These are phyloP conservation scores for Neolentinus lepideus DNA, from an alignment of 1,284 basidiomycete genomes.

Conservation along the genomic window DNA sequence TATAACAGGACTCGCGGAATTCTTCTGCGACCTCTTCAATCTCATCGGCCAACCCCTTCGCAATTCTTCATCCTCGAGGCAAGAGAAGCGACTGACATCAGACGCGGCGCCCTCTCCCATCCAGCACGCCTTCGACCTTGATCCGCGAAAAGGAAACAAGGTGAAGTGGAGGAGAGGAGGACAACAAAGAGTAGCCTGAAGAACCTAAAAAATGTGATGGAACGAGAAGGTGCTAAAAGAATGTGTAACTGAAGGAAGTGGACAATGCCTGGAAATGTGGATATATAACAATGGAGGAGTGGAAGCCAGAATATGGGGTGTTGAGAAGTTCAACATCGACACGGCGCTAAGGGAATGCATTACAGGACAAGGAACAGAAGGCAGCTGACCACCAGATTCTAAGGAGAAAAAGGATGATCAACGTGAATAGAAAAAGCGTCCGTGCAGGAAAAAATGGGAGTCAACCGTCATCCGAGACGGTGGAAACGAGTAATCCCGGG, in stretches of 20 bases:
- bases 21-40: not conserved
- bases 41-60: not conserved
- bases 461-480: slow-evolving; percentile 20
- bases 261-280: slow-evolving; percentile 14
- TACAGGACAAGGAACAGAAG: slow-evolving; percentile 3
- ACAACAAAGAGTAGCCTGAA: slow-evolving; percentile 34
- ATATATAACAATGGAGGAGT: slow-evolving; percentile 11
- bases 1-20: not conserved
- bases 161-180: slow-evolving; percentile 58
- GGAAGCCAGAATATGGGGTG: slow-evolving; percentile 12
- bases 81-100: slow-evolving; percentile 15
- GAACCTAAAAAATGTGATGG: slow-evolving; percentile 12
- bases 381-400: not conserved
- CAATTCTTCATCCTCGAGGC: not conserved
- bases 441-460: slow-evolving; percentile 42
- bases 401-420: slow-evolving; percentile 21
- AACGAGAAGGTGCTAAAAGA: slow-evolving; percentile 19
- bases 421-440: slow-evolving; percentile 63
- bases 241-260: slow-evolving; percentile 14
- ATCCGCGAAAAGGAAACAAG: slow-evolving; percentile 18
- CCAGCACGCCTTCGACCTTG: slow-evolving; percentile 46
- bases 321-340: slow-evolving; percentile 13
- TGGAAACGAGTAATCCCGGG: slow-evolving; percentile 16
- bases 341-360: slow-evolving; percentile 4
- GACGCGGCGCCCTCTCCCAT: slow-evolving; percentile 67